phyloP scores from a whole-genome alignment of 179 eudicot species.

The Heliamphora pulchella region DNA sequence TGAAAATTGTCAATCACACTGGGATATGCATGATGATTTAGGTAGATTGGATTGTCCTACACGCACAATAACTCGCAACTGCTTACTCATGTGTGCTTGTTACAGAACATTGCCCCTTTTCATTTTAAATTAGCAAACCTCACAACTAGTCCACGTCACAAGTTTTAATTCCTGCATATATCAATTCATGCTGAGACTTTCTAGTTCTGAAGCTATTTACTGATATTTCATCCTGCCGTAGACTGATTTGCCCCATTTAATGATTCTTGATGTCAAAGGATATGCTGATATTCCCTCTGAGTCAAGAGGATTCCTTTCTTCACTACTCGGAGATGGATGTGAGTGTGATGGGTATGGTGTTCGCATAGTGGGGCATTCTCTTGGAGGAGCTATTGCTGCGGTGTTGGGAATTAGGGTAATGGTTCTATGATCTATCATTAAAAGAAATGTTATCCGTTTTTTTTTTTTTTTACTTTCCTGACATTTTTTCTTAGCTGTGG shows the following conservation, averaged over 20 bases:
- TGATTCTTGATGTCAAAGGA: slow-evolving; percentile 21
- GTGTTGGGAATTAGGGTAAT: slow-evolving; percentile 60
- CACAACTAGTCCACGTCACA: neutral
- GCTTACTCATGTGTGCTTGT: neutral
- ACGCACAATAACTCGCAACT: neutral
- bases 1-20: neutral
- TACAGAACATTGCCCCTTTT: neutral
- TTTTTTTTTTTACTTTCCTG: neutral
- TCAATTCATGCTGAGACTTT: neutral
- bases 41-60: neutral
- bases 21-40: neutral
- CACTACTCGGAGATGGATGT: slow-evolving; percentile 54
- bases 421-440: slow-evolving; percentile 2
- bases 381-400: slow-evolving; percentile 75
- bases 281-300: slow-evolving; percentile 27
- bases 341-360: slow-evolving; percentile 68
- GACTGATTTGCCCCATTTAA: slow-evolving; percentile 1
- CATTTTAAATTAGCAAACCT: neutral
- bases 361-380: slow-evolving; percentile 72
- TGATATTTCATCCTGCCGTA: neutral
- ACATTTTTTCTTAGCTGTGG: neutral
- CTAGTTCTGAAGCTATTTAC: neutral
- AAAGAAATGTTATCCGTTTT: neutral
- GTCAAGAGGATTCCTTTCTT: slow-evolving; percentile 59
- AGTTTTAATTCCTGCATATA: neutral